A percentile compares a stretch with the other conserved stretches of the same genome.
Evolutionary conservation across 192 early-diverging fungal genomes (phyloP).

Genomic region (Haplosporangium gracile): DNA sequence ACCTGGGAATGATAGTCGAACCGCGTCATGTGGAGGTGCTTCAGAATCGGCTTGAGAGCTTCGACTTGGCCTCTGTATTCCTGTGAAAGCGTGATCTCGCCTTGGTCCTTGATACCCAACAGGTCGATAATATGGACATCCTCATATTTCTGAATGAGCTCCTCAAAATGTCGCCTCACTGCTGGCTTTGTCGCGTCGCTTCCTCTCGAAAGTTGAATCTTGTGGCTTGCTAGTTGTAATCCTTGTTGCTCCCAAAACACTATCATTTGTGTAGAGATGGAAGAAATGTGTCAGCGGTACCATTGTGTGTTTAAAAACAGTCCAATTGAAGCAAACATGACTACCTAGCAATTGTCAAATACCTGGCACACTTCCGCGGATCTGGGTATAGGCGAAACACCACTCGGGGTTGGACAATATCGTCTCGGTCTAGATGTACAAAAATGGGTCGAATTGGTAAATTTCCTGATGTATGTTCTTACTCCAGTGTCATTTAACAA

Average conservation of each 20-base stretch:
- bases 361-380: constrained; percentile 88
- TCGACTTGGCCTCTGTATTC: constrained; percentile 73
- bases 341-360: not conserved
- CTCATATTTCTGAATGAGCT: constrained; percentile 80
- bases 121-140: constrained; percentile 85
- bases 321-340: not conserved
- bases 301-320: not conserved
- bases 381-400: constrained; percentile 83
- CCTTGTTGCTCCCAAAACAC: constrained; percentile 99
- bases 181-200: constrained; percentile 88
- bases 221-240: constrained; percentile 85
- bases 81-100: constrained; percentile 77
- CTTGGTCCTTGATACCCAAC: constrained; percentile 76
- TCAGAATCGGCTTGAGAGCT: constrained; percentile 32
- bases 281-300: not conserved
- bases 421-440: constrained; percentile 79
- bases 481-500: not conserved
- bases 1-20: constrained; percentile 91
- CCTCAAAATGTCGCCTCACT: constrained; percentile 80
- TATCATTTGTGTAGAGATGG: not conserved
- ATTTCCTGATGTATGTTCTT: not conserved
- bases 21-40: constrained; percentile 71
- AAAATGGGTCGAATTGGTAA: not conserved
- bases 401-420: constrained; percentile 70
- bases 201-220: constrained; percentile 87